Percentiles rank a stretch among this genome's conserved stretches.
These are phyloP conservation scores for Tricholoma bakamatsutake DNA, from an alignment of 768 basidiomycete species.

Conservation along the genomic window DNA sequence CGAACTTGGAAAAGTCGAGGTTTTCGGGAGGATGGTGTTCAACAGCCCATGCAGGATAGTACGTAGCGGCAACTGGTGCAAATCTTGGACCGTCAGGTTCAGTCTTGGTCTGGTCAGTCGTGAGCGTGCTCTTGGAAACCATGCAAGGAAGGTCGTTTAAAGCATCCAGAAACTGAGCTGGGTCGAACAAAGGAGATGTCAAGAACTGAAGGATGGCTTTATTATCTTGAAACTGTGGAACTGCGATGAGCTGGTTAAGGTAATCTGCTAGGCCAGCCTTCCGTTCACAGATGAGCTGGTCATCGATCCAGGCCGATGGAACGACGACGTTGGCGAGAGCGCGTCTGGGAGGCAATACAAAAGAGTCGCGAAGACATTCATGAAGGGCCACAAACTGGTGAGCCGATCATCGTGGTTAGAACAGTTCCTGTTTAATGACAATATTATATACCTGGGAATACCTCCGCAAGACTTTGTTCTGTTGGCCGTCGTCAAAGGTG, in stretches of 20 bases:
- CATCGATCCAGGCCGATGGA: slow-evolving; percentile 42
- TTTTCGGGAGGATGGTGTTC: slow-evolving; percentile 44
- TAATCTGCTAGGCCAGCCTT: slow-evolving; percentile 36
- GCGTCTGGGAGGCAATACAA: slow-evolving; percentile 18
- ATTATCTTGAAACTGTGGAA: slow-evolving; percentile 23
- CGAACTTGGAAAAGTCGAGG: slow-evolving; percentile 58
- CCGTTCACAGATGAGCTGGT: slow-evolving; percentile 38
- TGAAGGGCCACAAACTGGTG: neutral
- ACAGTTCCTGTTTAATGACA: neutral
- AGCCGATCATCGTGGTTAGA: neutral
- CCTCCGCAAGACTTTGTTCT: neutral
- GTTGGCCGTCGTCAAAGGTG: slow-evolving; percentile 23
- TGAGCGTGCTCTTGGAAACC: slow-evolving; percentile 2
- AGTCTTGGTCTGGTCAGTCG: neutral
- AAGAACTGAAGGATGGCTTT: slow-evolving; percentile 29
- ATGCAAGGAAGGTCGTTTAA: slow-evolving; percentile 1
- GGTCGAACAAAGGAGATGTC: neutral
- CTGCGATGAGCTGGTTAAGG: slow-evolving; percentile 26
- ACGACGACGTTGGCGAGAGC: slow-evolving; percentile 29
- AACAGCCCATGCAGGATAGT: slow-evolving; percentile 43
- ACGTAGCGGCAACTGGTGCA: slow-evolving; percentile 37
- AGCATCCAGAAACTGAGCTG: neutral
- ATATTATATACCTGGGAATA: neutral
- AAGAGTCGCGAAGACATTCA: neutral
- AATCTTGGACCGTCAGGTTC: neutral